These are phyloP conservation scores for Dictyostelium discoideum DNA, from an alignment of 78 protist genomes.

Conservation along the genomic window DNA sequence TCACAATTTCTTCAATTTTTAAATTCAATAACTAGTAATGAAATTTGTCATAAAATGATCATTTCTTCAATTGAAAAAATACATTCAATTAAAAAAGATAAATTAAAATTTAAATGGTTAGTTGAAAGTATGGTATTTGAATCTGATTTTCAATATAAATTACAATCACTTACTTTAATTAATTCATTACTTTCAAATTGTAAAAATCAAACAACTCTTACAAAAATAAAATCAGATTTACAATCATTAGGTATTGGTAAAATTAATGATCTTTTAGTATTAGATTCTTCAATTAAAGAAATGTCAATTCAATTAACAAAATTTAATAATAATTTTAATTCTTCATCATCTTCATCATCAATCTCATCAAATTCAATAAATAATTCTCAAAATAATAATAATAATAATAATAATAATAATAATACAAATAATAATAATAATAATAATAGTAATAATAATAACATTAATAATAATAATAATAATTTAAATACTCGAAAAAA, in stretches of 20 bases:
- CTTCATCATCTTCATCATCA: neutral
- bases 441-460: no score
- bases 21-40: neutral
- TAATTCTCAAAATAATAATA: no score
- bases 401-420: no score
- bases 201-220: neutral
- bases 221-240: constrained; percentile 25
- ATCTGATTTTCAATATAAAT: neutral
- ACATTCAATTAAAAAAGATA: constrained; percentile 27
- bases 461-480: neutral
- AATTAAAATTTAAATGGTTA: constrained; percentile 52
- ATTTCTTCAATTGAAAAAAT: constrained; percentile 29
- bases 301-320: constrained; percentile 8
- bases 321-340: neutral
- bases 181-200: neutral
- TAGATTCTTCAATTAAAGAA: constrained; percentile 1
- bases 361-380: neutral
- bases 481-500: neutral
- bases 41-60: constrained; percentile 11
- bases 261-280: neutral
- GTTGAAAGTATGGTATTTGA: constrained; percentile 34
- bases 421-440: no score
- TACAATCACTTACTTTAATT: constrained; percentile 4
- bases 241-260: neutral
- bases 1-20: neutral